These are phyloP conservation scores for Alternaria rosae DNA, from an alignment of 2,329 filamentous ascomycete species.

Conservation along the genomic window DNA sequence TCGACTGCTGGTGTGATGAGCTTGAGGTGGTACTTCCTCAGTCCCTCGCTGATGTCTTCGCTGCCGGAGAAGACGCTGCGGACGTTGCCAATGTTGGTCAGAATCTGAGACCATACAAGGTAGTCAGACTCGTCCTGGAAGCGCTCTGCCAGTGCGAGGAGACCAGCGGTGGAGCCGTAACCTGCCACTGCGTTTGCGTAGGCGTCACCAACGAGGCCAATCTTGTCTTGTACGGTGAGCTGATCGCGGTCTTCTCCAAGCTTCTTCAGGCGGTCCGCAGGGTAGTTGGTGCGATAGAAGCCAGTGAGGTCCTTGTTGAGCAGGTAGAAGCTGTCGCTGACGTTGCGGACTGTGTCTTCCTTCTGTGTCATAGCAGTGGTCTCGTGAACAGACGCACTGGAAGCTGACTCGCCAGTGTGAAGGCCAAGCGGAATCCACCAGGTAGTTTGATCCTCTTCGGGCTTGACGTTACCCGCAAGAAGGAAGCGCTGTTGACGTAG, in stretches of 20 bases:
- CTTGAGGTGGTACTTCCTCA: conserved; percentile 81
- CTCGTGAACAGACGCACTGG: conserved; percentile 67
- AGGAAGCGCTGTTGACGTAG: conserved; percentile 90
- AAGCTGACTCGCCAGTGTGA: conserved; percentile 69
- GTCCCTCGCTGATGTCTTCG: conserved; percentile 71
- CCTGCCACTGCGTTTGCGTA: conserved; percentile 89
- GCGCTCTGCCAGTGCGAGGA: conserved; percentile 85
- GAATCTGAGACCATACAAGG: conserved; percentile 86
- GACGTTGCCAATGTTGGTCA: conserved; percentile 76
- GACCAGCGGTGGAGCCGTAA: conserved; percentile 78
- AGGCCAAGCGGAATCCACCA: conserved; percentile 97
- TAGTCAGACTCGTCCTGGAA: conserved; percentile 83
- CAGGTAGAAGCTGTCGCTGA: conserved; percentile 88
- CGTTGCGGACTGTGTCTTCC: conserved; percentile 75
- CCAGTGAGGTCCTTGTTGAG: conserved; percentile 89
- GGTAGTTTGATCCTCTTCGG: conserved; percentile 87
- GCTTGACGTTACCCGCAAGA: conserved; percentile 86
- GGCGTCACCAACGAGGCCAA: conserved; percentile 88
- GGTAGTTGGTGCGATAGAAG: conserved; percentile 93
- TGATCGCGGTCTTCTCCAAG: conserved; percentile 78
- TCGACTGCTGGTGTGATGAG: conserved; percentile 78
- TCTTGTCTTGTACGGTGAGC: conserved; percentile 86
- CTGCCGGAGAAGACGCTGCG: conserved; percentile 87
- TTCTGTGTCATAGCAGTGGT: conserved; percentile 76
- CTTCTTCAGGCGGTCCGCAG: conserved; percentile 80